Evolutionary conservation across 2,329 filamentous ascomycete species (phyloP), one percentile per base, ranked within the genome.

Genomic region (Graphiopsis chlorocephala): DNA sequence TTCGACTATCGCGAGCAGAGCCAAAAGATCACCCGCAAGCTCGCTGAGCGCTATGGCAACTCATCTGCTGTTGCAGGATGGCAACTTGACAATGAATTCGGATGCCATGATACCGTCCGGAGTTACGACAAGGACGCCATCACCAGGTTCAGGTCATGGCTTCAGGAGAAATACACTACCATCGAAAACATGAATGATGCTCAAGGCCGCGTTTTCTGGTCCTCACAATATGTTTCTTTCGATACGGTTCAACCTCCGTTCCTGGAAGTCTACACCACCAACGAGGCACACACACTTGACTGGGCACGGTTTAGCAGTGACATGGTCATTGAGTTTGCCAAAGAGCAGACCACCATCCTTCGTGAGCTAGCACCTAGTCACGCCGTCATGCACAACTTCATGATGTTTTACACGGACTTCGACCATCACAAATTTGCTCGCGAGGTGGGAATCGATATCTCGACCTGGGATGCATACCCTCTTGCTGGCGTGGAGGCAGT

Each of bases 81-180:
- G 70, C 70, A 70, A 48, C 62, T 71, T 3, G 70, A 71, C 59
- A 71, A 71, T 25, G 70, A 71, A 52, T 71, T 71, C 55, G 70
- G 70, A 35, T 71, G 70, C 28, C 70, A 71, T 52, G 69, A 70
- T 45, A 71, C 70, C 2, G 70, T 71, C 0, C 64, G 69, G 8
- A 68, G 68, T 50, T 71, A 71, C 50, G 70, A 71, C 31, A 64
- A 68, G 11, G 66, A 71, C 28, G 70, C 70, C n/a, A 68, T 67
- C 15, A 67, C 33, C 8, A 66, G 70, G n/a, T 71, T 70, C 58
- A 61, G 68, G 29, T 62, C 63, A 2, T 71, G 70, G 70, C 53
- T 71, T 4, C n/a, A 68, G 52, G 31, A 67, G n/a, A 71, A 69
- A n/a, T 71, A 71, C 35, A 60, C 29, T 1, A 70, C 68, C 11